These are phyloP conservation scores for Lentinula guzmanii DNA, from an alignment of 768 basidiomycete genomes.

Conservation along the genomic window DNA sequence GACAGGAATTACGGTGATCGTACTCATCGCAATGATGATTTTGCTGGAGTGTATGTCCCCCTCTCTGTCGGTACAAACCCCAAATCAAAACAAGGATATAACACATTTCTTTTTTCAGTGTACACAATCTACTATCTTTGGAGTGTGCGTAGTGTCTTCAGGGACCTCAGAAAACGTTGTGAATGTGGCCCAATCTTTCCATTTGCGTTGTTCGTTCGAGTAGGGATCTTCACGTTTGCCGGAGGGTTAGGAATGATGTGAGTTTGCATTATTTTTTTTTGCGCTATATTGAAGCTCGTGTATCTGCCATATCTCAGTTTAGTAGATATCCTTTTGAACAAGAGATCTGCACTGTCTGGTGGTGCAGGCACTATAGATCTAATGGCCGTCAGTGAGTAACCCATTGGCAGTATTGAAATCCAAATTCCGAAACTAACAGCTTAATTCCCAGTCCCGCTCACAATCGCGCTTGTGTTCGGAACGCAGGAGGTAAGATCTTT, in stretches of 20 bases:
- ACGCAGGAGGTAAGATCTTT: slow-evolving; percentile 2
- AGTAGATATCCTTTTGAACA: not conserved
- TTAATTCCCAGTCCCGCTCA: slow-evolving; percentile 2
- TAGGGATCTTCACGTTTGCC: slow-evolving; percentile 1
- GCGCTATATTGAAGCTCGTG: not conserved
- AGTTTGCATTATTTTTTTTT: not conserved
- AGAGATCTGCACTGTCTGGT: not conserved
- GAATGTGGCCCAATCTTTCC: slow-evolving; percentile 1
- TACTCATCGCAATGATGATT: not conserved
- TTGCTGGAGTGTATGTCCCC: not conserved
- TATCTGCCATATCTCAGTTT: not conserved
- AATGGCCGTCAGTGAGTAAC: not conserved
- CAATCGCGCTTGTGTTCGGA: slow-evolving; percentile 8
- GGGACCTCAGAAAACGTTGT: not conserved
- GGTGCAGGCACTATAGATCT: not conserved
- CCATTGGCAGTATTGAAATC: not conserved
- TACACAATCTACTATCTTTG: slow-evolving; percentile 6
- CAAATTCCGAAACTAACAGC: not conserved
- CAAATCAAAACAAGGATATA: slow-evolving; percentile 14
- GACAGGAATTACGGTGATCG: not conserved
- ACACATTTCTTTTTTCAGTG: slow-evolving; percentile 5
- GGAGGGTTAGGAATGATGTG: slow-evolving; percentile 9
- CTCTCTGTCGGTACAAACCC: too few relatives aligned
- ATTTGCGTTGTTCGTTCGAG: slow-evolving; percentile 8
- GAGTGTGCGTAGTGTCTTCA: not conserved